Base-by-base conservation (phyloP, 1,284 basidiomycete genomes). In the Sphaerobolus stellatus region DNA sequence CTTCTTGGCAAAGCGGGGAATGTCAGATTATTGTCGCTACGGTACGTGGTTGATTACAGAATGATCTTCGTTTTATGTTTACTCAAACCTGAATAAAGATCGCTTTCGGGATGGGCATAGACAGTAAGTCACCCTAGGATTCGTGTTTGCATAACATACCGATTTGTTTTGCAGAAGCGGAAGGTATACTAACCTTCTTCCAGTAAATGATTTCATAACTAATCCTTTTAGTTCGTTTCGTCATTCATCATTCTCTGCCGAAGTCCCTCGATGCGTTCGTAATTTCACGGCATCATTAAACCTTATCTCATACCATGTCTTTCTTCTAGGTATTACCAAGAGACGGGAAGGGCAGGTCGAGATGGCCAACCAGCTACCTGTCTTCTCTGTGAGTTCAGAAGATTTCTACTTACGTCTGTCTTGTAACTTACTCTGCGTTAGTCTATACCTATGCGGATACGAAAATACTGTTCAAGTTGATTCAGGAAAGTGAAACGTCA, bases 61-160 rank as follows among this genome's bases (percentile, higher is more conserved):
- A 44, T 52, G 44, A 47, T 41, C 30, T 20, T 59, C 22, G 7
- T 18, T 54, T 22, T 20, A 25, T 44, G 49, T 11, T 9, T 43
- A 22, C 50, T 38, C n/a, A n/a, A n/a, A n/a, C n/a, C n/a, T n/a
- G n/a, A n/a, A n/a, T 59, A 24, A 41, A 88, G 86, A 80, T 92
- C 61, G 92, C 92, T 0, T 98, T 98, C 68, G 96, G 96, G 8
- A 98, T 99, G 96, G 96, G 95, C 16, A 95, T 98, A 57, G 94
- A 98, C 72, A 98, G 84, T 85, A 63, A 54, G 76, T 1, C 33
- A 18, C 28, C 2, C 2, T 25, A 20, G 11, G 34, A 31, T 53
- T 3, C 7, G 22, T 16, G 9, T 18, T 16, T 31, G 16, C 25
- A 22, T 5, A 20, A 5, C 14, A n/a, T 5, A 33, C 5, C 29